Base-by-base conservation (phyloP, 1,139 yeast genomes). In the Wickerhamiella infanticola region DNA sequence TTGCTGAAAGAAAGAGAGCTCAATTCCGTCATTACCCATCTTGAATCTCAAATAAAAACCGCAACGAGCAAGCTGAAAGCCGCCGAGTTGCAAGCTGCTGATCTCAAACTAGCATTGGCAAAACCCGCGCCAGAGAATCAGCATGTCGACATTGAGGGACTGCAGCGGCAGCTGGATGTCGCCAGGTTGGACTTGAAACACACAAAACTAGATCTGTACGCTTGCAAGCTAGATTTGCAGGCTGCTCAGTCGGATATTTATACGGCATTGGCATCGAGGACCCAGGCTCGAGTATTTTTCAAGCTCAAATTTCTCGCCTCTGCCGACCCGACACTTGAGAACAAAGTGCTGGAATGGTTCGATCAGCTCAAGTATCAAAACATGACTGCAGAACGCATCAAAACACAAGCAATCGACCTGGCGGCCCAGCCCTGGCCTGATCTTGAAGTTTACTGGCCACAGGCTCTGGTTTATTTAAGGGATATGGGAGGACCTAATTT, bases 161-260 rank as follows among this genome's bases (percentile, higher is more conserved):
- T 45, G 3, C 6, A 39, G 11, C 1, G 5, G 13, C 44, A 42
- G 18, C 40, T 46, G 1, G 29, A 18, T 6, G 31, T 37, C 3
- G 38, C 26, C 5, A 18, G 41, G 23, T 11, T 36, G 24, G 36
- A 40, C 24, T 47, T 45, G 23, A 9, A 27, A 7, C 35, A 36
- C 8, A n/a, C 43, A 29, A 33, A 43, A 37, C 41, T 46, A 7
- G 47, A 44, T 6, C 47, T 48, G 3, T 23, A 42, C 5, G 48
- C 49, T 1, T 46, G 41, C 7, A 31, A 25, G 38, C 36, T 26
- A 4, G 48, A 44, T 8, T 40, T 46, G 11, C n/a, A 35, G 27
- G 41, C 40, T 4, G 42, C 33, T 8, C 9, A 25, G 11, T 6
- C 9, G 24, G 40, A 26, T 7, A 25, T 38, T 4, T 38, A 7